Evolutionary conservation across 2,329 filamentous ascomycete species (phyloP).

Genomic region (Neopestalotiopsis sp.): DNA sequence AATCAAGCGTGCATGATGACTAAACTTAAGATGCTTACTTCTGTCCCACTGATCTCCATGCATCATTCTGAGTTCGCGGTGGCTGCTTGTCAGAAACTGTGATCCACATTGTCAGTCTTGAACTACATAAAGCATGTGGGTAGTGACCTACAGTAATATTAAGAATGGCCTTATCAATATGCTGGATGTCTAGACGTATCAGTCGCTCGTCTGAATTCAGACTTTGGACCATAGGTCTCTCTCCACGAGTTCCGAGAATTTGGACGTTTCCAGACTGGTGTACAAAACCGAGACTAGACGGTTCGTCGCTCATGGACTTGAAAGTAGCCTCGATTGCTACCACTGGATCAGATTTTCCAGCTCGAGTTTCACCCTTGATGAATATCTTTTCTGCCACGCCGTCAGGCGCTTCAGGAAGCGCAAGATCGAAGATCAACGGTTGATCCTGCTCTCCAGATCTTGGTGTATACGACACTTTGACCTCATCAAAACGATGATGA

Average conservation of each 20-base stretch:
- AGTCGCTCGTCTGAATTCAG: conserved; percentile 23
- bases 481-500: conserved; percentile 27
- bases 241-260: conserved; percentile 21
- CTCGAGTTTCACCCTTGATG: conserved; percentile 17
- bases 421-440: conserved; percentile 12
- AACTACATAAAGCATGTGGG: background rate
- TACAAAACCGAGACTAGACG: conserved; percentile 23
- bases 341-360: conserved; percentile 19
- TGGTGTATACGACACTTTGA: conserved; percentile 20
- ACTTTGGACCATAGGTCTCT: conserved; percentile 8
- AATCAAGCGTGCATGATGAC: background rate
- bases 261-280: conserved; percentile 20
- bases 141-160: conserved; percentile 22
- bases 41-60: background rate
- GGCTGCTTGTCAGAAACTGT: conserved; percentile 16
- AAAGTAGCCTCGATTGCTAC: conserved; percentile 23
- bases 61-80: conserved; percentile 7
- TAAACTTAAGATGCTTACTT: too few relatives aligned
- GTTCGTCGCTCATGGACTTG: conserved; percentile 21
- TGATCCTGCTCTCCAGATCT: background rate
- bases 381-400: conserved; percentile 25
- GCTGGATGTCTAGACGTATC: conserved; percentile 22
- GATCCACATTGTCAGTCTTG: background rate
- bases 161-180: conserved; percentile 18
- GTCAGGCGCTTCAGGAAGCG: background rate